phyloP scores from a whole-genome alignment of 2,329 filamentous ascomycete genomes.

The Hypoxylon sp. region DNA sequence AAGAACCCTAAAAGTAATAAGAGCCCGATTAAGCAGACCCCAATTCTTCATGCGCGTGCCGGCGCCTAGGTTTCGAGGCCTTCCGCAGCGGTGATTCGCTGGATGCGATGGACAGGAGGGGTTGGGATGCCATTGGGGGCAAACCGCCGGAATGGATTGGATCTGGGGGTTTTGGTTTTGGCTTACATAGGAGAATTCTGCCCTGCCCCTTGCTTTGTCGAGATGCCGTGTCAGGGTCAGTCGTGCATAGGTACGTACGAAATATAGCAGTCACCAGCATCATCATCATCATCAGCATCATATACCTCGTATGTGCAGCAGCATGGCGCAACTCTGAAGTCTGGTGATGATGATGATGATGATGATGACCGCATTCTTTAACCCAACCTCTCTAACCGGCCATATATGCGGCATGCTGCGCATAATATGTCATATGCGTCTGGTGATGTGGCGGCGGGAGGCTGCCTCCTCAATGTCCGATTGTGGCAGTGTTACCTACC shows the following conservation, averaged over 20 bases:
- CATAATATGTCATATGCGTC: slow-evolving; percentile 13
- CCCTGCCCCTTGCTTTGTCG: slow-evolving; percentile 39
- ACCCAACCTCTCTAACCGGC: slow-evolving; percentile 19
- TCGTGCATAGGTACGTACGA: slow-evolving; percentile 31
- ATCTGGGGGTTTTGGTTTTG: neutral
- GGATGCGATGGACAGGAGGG: slow-evolving; percentile 1
- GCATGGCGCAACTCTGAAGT: slow-evolving; percentile 20
- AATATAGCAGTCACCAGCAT: slow-evolving; percentile 10
- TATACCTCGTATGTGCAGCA: slow-evolving; percentile 11
- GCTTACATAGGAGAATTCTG: slow-evolving; percentile 35
- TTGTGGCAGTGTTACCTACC: neutral
- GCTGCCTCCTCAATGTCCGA: slow-evolving; percentile 9
- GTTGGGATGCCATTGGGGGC: slow-evolving; percentile 12
- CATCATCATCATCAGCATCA: slow-evolving; percentile 5
- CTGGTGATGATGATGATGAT: neutral
- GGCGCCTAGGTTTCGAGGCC: slow-evolving; percentile 21
- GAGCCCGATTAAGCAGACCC: slow-evolving; percentile 26
- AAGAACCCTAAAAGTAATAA: slow-evolving; percentile 18
- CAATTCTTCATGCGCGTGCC: slow-evolving; percentile 25
- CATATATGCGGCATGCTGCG: slow-evolving; percentile 18
- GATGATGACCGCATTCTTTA: slow-evolving; percentile 1
- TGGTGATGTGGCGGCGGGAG: slow-evolving; percentile 19
- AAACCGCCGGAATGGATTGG: slow-evolving; percentile 5
- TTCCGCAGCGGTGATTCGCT: slow-evolving; percentile 28
- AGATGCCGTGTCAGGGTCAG: slow-evolving; percentile 39